Evolutionary conservation across 2,329 filamentous ascomycete genomes (phyloP).

Genomic region (Dactylellina parvicollis): DNA sequence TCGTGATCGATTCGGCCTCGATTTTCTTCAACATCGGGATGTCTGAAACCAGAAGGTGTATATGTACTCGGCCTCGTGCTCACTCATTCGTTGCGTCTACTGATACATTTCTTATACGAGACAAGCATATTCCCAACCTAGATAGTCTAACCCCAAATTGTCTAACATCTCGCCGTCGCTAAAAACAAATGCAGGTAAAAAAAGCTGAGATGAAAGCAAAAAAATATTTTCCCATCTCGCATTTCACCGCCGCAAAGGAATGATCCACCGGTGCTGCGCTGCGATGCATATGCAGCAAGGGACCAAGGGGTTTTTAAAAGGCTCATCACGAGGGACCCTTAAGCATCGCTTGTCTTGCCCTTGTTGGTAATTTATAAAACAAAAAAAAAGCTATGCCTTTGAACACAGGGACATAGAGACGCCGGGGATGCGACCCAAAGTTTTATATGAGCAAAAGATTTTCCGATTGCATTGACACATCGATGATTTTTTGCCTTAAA

Average conservation of each 20-base stretch:
- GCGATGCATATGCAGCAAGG: conserved; percentile 8
- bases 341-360: conserved; percentile 26
- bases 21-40: no score
- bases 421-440: not conserved
- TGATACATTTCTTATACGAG: not conserved
- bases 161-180: conserved; percentile 38
- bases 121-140: not conserved
- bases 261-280: conserved; percentile 4
- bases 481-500: conserved; percentile 31
- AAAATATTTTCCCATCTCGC: conserved; percentile 10
- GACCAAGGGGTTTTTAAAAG: conserved; percentile 2
- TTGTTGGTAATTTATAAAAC: not conserved
- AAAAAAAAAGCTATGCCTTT: not conserved
- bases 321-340: conserved; percentile 39
- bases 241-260: not conserved
- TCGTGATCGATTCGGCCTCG: no score
- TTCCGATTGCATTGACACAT: conserved; percentile 41
- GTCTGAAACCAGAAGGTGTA: conserved; percentile 33
- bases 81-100: conserved; percentile 2
- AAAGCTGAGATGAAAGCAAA: not conserved
- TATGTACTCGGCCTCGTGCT: conserved; percentile 27
- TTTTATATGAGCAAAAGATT: conserved; percentile 12
- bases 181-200: not conserved
- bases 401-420: not conserved
- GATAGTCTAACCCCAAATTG: not conserved